phyloP scores from a whole-genome alignment of 805 yeast species.

The Candida easanensis region DNA sequence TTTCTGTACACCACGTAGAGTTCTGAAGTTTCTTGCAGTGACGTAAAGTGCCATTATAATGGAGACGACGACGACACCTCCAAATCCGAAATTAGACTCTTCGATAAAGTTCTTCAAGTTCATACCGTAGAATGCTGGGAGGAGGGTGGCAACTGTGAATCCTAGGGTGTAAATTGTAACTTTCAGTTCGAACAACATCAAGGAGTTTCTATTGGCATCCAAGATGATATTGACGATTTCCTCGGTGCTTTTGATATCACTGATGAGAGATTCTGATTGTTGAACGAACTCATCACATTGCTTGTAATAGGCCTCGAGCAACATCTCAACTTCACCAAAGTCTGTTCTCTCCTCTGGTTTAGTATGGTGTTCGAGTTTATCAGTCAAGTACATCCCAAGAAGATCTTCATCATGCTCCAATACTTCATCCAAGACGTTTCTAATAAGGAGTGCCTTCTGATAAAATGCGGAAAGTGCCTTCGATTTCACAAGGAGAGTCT shows the following conservation, averaged over 20 bases:
- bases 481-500: conserved; percentile 70
- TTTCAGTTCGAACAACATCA: conserved; percentile 83
- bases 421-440: conserved; percentile 79
- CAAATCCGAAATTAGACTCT: conserved; percentile 63
- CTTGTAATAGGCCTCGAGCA: conserved; percentile 83
- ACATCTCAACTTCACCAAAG: conserved; percentile 79
- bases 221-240: conserved; percentile 88
- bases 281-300: conserved; percentile 94
- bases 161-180: conserved; percentile 83
- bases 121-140: conserved; percentile 92
- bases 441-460: conserved; percentile 71
- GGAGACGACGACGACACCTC: conserved; percentile 50
- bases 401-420: conserved; percentile 86
- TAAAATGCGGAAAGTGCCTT: conserved; percentile 69
- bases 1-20: conserved; percentile 59
- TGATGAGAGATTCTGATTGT: conserved; percentile 77
- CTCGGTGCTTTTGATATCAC: conserved; percentile 86
- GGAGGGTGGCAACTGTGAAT: conserved; percentile 75
- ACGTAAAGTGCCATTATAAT: conserved; percentile 51
- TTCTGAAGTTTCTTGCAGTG: conserved; percentile 54
- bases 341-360: conserved; percentile 28
- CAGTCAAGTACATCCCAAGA: conserved; percentile 72
- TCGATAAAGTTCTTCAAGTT: conserved; percentile 76
- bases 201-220: conserved; percentile 86
- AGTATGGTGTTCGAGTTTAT: conserved; percentile 22